Base-by-base conservation (phyloP, 768 basidiomycete genomes). In the Suillus ampliporus region DNA sequence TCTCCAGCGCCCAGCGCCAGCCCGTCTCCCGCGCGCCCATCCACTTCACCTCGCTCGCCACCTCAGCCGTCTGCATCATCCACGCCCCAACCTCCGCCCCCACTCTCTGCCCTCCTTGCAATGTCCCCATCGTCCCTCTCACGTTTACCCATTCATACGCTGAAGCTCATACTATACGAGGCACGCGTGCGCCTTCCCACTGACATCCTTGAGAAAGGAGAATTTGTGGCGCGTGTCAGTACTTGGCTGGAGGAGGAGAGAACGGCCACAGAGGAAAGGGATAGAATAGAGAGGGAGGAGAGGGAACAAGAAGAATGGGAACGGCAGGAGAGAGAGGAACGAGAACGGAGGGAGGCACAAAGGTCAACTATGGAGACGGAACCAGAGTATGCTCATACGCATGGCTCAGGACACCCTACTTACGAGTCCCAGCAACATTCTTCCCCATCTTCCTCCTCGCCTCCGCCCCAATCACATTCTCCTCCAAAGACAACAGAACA, bases 131-230 rank as follows among this genome's bases (percentile, higher is more conserved):
- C 83, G 8, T 79, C 82, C 15, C 75, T 96, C n/a, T 72, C 81
- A 2, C 74, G 81, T 4, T 79, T 97, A 15, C 86, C 89, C 9
- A 86, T 96, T 60, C 78, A 86, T 23, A 77, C 82, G n/a, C 80
- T 97, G 52, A 97, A 97, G 73, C 81, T 82, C 2, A 83, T 97
- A 21, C 75, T 97, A 23, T 93, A 87, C 70, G 86, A 87, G 60
- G 93, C 95, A 66, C 94, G 90, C 61, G 91, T 92, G 35, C 80
- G 88, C 69, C 71, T 83, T 59, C 75, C 74, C 21, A 68, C 68
- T 0, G 68, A 68, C 44, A 78, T 95, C 2, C 77, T 97, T n/a
- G 95, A 97, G 79, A 97, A 97, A 79, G 78, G 82, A 26, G 93
- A 95, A 56, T 74, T 95, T 19, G 91, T 95, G 15, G 80, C 74